Base-by-base conservation (phyloP, 192 early-diverging fungal species). In the Pilobolus umbonatus region DNA sequence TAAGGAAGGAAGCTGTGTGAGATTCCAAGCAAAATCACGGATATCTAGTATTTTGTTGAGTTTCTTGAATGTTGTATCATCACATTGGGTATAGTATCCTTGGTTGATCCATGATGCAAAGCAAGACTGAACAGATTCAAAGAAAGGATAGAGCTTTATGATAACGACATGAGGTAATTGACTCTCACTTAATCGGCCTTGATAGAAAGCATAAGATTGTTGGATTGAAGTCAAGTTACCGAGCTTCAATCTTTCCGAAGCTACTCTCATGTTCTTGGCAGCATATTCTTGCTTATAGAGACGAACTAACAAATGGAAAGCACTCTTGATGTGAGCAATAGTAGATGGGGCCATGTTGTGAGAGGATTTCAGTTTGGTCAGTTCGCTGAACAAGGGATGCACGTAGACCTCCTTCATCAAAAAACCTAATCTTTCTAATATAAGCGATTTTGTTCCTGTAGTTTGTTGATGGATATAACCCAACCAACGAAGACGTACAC, bases 21-120 rank as follows among this genome's bases (percentile, higher is more conserved):
- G 48, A 14, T 65, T 42, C 80, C 80, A 82, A 34, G 85, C 64
- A 51, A 73, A 75, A 39, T 79, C 71, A 34, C 74, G 72, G 45
- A 74, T 60, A 49, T 82, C 82, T 15, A 87, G 61, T 38, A 86
- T 67, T 26, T 68, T 48, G 32, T 77, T 64, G 26, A 81, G 38
- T 0, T 35, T 3, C 9, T 60, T 34, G 11, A 69, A 69, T 8
- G 61, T 19, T n/a, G 31, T 35, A 19, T 43, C 21, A 36, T 42
- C 43, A 6, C 39, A 61, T 28, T 50, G 15, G 14, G 29, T 38
- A 15, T 51, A 70, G 19, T 47, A 50, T 24, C 25, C 43, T 56
- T 63, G 24, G 29, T 71, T 55, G 25, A 75, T 55, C 69, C 66
- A 64, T 4, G 24, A 22, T 17, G 59, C 30, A 22, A 74, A 47